phyloP scores from a whole-genome alignment of 768 basidiomycete species.

The Mycena vulgaris region DNA sequence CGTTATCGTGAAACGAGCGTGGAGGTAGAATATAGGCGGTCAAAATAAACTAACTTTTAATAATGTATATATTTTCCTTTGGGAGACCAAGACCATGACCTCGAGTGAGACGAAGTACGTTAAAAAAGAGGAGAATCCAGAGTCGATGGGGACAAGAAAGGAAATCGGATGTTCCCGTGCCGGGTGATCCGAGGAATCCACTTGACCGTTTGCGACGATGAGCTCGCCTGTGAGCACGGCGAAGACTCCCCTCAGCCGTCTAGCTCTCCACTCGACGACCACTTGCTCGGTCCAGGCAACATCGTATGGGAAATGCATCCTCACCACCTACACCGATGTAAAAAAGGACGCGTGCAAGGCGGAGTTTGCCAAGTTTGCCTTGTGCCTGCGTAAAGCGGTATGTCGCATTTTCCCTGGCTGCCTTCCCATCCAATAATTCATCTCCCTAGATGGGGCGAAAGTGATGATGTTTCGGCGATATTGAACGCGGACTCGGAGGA shows the following conservation, averaged over 20 bases:
- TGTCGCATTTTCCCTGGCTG: slow-evolving; percentile 41
- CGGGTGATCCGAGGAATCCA: too few relatives aligned
- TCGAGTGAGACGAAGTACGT: too few relatives aligned
- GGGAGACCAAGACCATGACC: too few relatives aligned
- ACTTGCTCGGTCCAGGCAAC: slow-evolving; percentile 83
- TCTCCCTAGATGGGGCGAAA: not conserved
- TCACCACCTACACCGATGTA: slow-evolving; percentile 87
- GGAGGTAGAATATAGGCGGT: not conserved
- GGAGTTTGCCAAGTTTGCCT: slow-evolving; percentile 88
- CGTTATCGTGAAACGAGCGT: slow-evolving; percentile 13
- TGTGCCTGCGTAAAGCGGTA: slow-evolving; percentile 87
- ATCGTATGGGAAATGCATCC: slow-evolving; percentile 91
- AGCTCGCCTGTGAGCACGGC: slow-evolving; percentile 37
- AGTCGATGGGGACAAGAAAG: too few relatives aligned
- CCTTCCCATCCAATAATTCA: not conserved
- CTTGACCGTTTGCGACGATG: too few relatives aligned
- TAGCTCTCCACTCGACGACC: slow-evolving; percentile 80
- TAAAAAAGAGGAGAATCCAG: too few relatives aligned
- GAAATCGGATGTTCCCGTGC: too few relatives aligned
- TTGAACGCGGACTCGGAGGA: too few relatives aligned
- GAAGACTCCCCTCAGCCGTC: slow-evolving; percentile 68
- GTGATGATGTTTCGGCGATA: too few relatives aligned
- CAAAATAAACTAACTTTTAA: not conserved
- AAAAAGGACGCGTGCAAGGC: slow-evolving; percentile 86
- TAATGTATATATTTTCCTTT: not conserved